Base-by-base conservation (phyloP, 2,329 filamentous ascomycete genomes). In the Cercospora berteroae region DNA sequence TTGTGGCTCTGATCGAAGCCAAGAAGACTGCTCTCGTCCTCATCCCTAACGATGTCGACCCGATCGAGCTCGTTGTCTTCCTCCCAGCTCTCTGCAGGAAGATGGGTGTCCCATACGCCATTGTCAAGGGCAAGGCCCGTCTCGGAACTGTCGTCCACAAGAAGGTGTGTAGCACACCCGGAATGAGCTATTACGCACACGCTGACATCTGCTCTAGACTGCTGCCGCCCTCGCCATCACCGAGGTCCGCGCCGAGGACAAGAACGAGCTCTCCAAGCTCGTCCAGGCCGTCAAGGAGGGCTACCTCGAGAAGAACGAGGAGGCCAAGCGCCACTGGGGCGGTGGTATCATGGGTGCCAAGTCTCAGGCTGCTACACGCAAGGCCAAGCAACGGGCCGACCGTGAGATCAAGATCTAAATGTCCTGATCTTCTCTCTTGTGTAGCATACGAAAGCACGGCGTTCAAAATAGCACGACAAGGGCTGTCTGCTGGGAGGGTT, bases 81-180 rank as follows among this genome's bases (percentile, higher is more conserved):
- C 89, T 99, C 73, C 95, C 95, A 76, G 94, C 95, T 79, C 92
- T 99, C 77, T 99, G 95, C 92, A 92, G 94, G 85, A 99, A 99
- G 92, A 99, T 99, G 94, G 96, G 96, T 86, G 90, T 97, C 77
- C 95, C 96, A 74, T 99, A 98, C 83, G 95, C 94, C 81, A 98
- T 99, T 78, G 89, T 99, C 81, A 99, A 99, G 92, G 95, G 95
- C 87, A 99, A 99, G 92, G 95, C 95, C 76, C 90, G 95, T 85
- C 92, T 99, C 79, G 95, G 95, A 77, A 98, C 95, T 70, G 94
- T 99, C 77, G 94, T 99, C 75, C 94, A 99, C 91, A 97, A 99
- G 91, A 99, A 99, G 90, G 91, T 93, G 79, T 70, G 83, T 74
- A 52, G 20, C 44, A 18, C 8, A 36, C n/a, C 29, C 5, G 29